phyloP scores from a whole-genome alignment of 306 rosid species.

The Herpetospermum pedunculosum region DNA sequence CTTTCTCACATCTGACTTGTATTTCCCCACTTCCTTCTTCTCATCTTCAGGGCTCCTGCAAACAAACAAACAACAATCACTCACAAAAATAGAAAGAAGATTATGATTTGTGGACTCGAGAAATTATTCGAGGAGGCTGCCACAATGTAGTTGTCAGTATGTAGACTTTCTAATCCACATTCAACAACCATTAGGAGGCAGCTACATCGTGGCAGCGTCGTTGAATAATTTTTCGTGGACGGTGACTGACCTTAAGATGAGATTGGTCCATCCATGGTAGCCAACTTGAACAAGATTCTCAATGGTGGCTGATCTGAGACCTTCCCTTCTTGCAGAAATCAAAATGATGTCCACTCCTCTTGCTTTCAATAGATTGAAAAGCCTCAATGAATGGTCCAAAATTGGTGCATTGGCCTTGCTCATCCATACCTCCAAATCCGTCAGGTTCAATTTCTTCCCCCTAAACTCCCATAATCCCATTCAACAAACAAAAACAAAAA shows the following conservation, averaged over 20 bases:
- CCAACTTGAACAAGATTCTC: conserved; percentile 53
- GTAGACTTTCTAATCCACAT: no score
- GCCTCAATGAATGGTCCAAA: conserved; percentile 33
- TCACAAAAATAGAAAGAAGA: not conserved
- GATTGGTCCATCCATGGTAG: conserved; percentile 47
- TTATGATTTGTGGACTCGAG: not conserved
- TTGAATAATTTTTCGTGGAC: no score
- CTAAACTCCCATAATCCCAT: conserved; percentile 11
- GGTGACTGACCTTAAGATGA: conserved; percentile 29
- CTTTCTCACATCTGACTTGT: conserved; percentile 30
- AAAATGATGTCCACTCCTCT: conserved; percentile 47
- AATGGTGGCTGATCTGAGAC: conserved; percentile 50
- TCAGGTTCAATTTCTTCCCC: conserved; percentile 40
- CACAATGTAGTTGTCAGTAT: no score
- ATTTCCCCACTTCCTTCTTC: conserved; percentile 15
- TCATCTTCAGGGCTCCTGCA: conserved; percentile 27
- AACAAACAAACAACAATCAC: not conserved
- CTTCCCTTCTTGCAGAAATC: conserved; percentile 50
- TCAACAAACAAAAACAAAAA: conserved; percentile 1
- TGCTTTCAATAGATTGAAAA: conserved; percentile 41
- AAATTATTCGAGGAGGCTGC: no score
- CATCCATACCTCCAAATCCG: conserved; percentile 52
- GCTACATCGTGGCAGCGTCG: no score
- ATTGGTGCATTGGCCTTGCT: conserved; percentile 45
- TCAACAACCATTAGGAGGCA: no score